A percentile compares a stretch with the other conserved stretches of the same genome.
phyloP scores from a whole-genome alignment of 345 rosid species.

The Pistacia atlantica region DNA sequence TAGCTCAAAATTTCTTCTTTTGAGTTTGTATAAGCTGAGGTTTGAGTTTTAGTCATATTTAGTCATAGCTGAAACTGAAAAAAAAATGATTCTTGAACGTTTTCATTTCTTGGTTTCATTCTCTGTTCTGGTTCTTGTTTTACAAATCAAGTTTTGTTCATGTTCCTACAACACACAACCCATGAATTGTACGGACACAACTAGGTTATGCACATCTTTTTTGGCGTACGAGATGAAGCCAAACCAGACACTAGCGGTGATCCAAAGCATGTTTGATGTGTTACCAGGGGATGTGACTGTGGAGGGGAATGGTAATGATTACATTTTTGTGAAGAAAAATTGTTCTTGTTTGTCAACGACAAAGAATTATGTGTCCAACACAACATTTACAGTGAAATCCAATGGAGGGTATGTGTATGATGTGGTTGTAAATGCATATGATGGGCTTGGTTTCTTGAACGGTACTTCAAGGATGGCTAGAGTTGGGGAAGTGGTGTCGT shows the following conservation, averaged over 20 bases:
- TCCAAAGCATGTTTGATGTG: slow-evolving; percentile 94
- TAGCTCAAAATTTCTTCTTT: neutral
- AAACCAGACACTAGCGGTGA: slow-evolving; percentile 61
- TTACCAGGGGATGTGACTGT: slow-evolving; percentile 63
- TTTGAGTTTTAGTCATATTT: neutral
- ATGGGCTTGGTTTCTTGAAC: slow-evolving; percentile 72
- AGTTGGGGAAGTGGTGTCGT: slow-evolving; percentile 65
- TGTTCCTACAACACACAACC: slow-evolving; percentile 45
- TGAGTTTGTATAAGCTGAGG: neutral
- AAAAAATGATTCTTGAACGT: slow-evolving; percentile 38
- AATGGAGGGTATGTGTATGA: slow-evolving; percentile 60
- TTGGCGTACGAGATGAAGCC: slow-evolving; percentile 71
- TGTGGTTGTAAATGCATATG: slow-evolving; percentile 61
- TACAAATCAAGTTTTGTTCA: slow-evolving; percentile 18
- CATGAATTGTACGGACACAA: slow-evolving; percentile 84
- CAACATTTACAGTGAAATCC: slow-evolving; percentile 77
- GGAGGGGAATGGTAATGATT: slow-evolving; percentile 43
- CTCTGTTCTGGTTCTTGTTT: slow-evolving; percentile 23
- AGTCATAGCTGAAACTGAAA: neutral
- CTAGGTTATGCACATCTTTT: slow-evolving; percentile 81
- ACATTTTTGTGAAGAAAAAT: slow-evolving; percentile 73
- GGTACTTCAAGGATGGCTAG: slow-evolving; percentile 56
- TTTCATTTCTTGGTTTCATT: slow-evolving; percentile 30
- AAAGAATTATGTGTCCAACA: slow-evolving; percentile 67
- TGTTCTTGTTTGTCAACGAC: slow-evolving; percentile 74